Evolutionary conservation across 441 rosid species (phyloP), one percentile per base, ranked within the genome.

Genomic region (Gossypium trilobum): DNA sequence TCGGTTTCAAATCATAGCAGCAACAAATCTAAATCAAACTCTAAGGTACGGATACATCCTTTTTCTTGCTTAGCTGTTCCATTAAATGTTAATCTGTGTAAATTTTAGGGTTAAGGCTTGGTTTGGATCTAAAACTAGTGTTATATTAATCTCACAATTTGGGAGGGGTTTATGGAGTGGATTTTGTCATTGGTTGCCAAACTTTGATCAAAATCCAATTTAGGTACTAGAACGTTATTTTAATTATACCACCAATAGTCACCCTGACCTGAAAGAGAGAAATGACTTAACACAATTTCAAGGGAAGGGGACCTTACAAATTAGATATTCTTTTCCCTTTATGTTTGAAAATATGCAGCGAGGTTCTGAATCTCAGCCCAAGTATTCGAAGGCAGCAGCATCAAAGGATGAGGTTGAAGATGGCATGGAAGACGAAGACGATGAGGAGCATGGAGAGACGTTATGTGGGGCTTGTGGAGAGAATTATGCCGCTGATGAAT

Each of bases 21-120:
- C 78, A 82, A 80, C 77, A 80, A 85, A 71, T 83, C 89, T 78
- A 88, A 88, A 74, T 83, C 88, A 9, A 81, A 82, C 81, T 54
- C 86, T 33, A 86, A 86, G 87, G 88, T 86, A 76, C 0, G 13
- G 55, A 76, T 29, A 23, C 44, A 11, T 17, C 2, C 59, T 48
- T 63, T 27, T 51, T 14, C 23, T 46, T 52, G 69, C 46, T 2
- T 67, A 16, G 36, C 54, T 5, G 14, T 50, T 59, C 3, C 1
- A 3, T 62, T 51, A 10, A 2, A 0, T 69, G 68, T 22, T 51
- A 33, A 17, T 58, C 57, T n/a, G 27, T 57, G 17, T 70, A 59
- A 62, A 31, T 48, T 67, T 25, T 48, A 46, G 70, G 39, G 6
- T 44, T 65, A 65, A 42, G 36, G 10, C 13, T 27, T 17, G 50